phyloP scores from a whole-genome alignment of 768 basidiomycete species.

The Suillus discolor region DNA sequence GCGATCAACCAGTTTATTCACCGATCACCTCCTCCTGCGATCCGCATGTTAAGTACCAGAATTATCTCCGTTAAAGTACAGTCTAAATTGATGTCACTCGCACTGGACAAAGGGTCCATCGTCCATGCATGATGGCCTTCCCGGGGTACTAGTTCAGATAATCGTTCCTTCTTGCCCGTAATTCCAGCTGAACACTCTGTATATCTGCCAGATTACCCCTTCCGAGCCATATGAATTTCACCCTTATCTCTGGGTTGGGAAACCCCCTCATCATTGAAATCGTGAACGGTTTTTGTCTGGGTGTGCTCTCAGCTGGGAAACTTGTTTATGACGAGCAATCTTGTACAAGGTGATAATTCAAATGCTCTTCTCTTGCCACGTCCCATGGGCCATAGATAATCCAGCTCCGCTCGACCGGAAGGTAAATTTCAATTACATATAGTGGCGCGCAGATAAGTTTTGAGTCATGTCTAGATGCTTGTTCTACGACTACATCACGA shows the following conservation, averaged over 20 bases:
- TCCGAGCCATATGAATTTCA: neutral
- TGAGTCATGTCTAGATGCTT: neutral
- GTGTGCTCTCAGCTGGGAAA: neutral
- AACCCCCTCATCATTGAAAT: neutral
- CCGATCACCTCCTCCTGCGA: neutral
- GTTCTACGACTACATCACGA: neutral
- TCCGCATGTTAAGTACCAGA: neutral
- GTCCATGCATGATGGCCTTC: neutral
- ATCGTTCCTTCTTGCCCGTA: no score
- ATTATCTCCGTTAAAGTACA: neutral
- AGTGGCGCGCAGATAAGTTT: neutral
- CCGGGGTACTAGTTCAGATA: neutral
- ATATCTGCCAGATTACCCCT: neutral
- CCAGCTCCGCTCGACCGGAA: neutral
- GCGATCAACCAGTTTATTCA: neutral
- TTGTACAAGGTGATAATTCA: neutral
- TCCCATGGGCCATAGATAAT: slow-evolving; percentile 1
- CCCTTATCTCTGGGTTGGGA: neutral
- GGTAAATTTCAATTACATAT: neutral
- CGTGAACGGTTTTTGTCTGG: neutral
- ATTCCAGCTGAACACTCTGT: neutral
- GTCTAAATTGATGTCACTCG: neutral
- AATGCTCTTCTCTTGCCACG: slow-evolving; percentile 1
- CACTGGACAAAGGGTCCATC: no score
- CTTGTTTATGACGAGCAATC: neutral